Evolutionary conservation across 345 rosid genomes (phyloP).

Genomic region (Brassica rapa): DNA sequence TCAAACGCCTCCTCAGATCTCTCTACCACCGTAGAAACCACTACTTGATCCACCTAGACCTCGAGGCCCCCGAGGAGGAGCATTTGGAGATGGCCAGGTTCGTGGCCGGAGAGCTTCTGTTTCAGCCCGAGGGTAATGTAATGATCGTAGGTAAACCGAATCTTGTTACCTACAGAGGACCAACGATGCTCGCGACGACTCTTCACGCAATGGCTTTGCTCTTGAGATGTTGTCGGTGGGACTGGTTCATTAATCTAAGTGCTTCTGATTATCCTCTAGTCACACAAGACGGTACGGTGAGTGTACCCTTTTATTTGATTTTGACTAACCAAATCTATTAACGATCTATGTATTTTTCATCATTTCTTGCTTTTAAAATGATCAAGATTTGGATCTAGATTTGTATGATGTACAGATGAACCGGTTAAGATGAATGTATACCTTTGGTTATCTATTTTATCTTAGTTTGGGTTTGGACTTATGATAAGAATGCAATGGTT

Average conservation of each 20-base stretch:
- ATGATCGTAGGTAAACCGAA: slow-evolving; percentile 78
- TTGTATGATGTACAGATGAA: slow-evolving; percentile 1
- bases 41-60: slow-evolving; percentile 77
- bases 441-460: neutral
- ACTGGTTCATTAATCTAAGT: slow-evolving; percentile 97
- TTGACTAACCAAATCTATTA: neutral
- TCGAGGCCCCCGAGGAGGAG: slow-evolving; percentile 57
- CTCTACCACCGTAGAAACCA: slow-evolving; percentile 82
- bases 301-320: slow-evolving; percentile 37
- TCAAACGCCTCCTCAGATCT: slow-evolving; percentile 59
- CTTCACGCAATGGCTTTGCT: slow-evolving; percentile 84
- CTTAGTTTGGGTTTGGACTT: neutral
- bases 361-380: slow-evolving; percentile 2
- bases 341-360: neutral
- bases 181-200: slow-evolving; percentile 87
- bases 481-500: slow-evolving; percentile 17
- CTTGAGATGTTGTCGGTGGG: slow-evolving; percentile 77
- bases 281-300: slow-evolving; percentile 99
- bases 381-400: neutral
- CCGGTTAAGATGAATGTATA: slow-evolving; percentile 2
- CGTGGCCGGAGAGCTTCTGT: slow-evolving; percentile 56
- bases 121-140: slow-evolving; percentile 65
- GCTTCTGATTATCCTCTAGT: slow-evolving; percentile 92
- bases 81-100: slow-evolving; percentile 60
- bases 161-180: slow-evolving; percentile 87